Conservation (phyloP, 306 rosid genomes). For the Gynostemma pentaphyllum region DNA sequence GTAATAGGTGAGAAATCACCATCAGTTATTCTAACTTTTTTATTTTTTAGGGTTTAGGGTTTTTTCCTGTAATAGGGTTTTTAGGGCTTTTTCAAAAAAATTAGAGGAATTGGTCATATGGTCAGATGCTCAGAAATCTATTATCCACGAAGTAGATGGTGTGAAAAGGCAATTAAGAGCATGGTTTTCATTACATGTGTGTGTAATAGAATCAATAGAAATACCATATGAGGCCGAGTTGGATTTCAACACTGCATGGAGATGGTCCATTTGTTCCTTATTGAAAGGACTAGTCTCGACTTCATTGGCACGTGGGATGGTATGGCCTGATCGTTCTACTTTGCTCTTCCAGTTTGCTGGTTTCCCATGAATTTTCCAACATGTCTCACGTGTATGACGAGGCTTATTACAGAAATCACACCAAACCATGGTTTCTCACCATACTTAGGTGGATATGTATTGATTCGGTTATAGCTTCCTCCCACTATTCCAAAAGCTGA, state of each 20-base stretch:
- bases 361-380: too few species aligned
- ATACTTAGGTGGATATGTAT: not conserved
- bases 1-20: not conserved
- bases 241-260: not conserved
- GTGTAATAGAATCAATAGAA: not conserved
- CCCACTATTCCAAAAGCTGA: too few species aligned
- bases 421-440: not conserved
- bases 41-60: too few species aligned
- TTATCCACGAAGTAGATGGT: not conserved
- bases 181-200: not conserved
- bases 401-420: too few species aligned
- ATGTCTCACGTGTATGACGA: too few species aligned
- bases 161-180: not conserved
- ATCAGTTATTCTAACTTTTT: not conserved
- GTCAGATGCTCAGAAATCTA: not conserved
- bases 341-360: not conserved
- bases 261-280: not conserved
- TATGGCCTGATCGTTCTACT: not conserved
- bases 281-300: not conserved
- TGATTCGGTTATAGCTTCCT: too few species aligned
- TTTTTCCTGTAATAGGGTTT: not conserved
- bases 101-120: too few species aligned
- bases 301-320: not conserved
- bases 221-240: not conserved
- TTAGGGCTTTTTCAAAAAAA: too few species aligned